Evolutionary conservation across 164 flowering plant genomes (phyloP).

Genomic region (Amborella trichopoda): DNA sequence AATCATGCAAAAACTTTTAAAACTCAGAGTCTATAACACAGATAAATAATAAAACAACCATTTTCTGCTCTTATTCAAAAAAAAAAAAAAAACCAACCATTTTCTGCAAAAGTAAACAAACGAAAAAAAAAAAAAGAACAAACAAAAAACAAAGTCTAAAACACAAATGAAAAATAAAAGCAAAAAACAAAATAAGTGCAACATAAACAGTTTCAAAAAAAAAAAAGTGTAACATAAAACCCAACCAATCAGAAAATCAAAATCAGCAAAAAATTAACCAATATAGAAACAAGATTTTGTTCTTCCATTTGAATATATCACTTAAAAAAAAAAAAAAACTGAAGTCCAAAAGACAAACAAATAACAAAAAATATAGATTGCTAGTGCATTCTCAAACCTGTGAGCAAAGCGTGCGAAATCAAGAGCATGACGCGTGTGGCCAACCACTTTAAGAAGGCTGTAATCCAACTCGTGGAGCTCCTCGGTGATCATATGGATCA

Average conservation of each 20-base stretch:
- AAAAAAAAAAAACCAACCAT: too few relatives aligned
- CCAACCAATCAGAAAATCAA: not conserved
- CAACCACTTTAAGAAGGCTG: conserved; percentile 34
- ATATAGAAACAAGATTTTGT: not conserved
- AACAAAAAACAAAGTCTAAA: too few relatives aligned
- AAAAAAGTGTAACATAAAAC: not conserved
- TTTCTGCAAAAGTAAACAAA: too few relatives aligned
- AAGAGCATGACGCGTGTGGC: conserved; percentile 53
- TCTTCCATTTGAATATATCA: not conserved
- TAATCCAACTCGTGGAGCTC: conserved; percentile 45
- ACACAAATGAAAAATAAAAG: too few relatives aligned
- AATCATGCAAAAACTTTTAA: too few relatives aligned
- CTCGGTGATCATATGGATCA: conserved; percentile 61
- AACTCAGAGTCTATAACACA: too few relatives aligned
- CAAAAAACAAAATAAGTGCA: too few relatives aligned
- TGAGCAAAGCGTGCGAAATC: conserved; percentile 79
- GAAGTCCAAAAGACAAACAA: not conserved
- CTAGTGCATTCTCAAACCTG: conserved; percentile 31
- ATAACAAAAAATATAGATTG: too few relatives aligned
- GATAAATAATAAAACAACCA: too few relatives aligned
- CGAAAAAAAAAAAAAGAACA: too few relatives aligned
- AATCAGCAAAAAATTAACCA: not conserved
- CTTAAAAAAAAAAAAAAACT: not conserved
- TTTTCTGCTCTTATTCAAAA: too few relatives aligned
- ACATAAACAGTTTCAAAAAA: not conserved